Base-by-base conservation (phyloP, 2,329 filamentous ascomycete species). In the Hypoxylon rubiginosum region DNA sequence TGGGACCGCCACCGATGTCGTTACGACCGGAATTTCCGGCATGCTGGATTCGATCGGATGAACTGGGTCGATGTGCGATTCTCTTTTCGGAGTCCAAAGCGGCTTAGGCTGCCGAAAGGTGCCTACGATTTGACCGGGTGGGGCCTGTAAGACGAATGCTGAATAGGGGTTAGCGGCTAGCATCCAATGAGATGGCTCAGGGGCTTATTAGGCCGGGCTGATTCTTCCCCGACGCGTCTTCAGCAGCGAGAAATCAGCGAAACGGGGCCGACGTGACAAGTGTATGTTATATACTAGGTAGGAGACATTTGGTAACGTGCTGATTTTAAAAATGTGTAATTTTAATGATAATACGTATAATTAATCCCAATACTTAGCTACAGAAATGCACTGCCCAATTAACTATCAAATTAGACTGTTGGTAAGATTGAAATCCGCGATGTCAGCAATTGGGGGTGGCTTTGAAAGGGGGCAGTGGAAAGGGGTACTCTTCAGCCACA, bases 241-340 rank as follows among this genome's bases (percentile, higher is more conserved):
- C 19, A 54, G 30, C 46, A 53, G 56, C 60, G 64, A 67, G 32
- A 67, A 64, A 41, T 41, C n/a, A 43, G 64, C 64, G 60, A 64
- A 36, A 60, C 60, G 36, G 34, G 21, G 5, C 45, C 32, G 52
- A 41, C 7, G 28, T 5, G 28, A 9, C 5, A 5, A 30, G 28
- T 9, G 4, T 30, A 13, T 10, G 11, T 34, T 34, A 36, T 36
- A 15, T 13, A 36, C 6, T 36, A 15, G 13, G 11, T 15, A 15
- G 11, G 13, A 15, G 15, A 36, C 10, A 15, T 36, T 15, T 13
- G 13, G 11, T 15, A 13, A 36, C 6, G 15, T 36, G 15, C 34
- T 15, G 4, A 13, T 15, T 10, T 34, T 34, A 6, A 6, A 34
- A 34, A 34, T 8, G 4, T 34, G 10, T 7, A 10, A 34, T 2